Base-by-base conservation (phyloP, 176 grass and related monocot species). In the Aegilops speltoides region DNA sequence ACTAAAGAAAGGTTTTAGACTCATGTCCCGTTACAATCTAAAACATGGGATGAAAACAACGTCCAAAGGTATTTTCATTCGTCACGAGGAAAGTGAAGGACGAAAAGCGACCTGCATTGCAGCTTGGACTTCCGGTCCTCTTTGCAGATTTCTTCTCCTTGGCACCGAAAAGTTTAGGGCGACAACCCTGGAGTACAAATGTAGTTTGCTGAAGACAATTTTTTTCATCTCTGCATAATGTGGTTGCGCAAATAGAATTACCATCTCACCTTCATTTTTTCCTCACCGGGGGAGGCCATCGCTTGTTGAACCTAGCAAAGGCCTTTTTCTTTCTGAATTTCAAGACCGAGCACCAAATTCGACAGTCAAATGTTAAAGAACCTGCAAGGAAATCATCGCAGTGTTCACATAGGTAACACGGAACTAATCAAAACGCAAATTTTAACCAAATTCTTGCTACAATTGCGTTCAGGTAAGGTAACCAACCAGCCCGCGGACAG, bases 121-220 rank as follows among this genome's bases (percentile, higher is more conserved):
- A 72, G 64, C 59, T 79, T 37, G 85, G 85, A 73, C 34, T 68
- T 4, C 92, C 88, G 64, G 67, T 85, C 66, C 52, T 83, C 72
- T 90, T 82, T 50, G 89, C 81, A 78, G 50, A 33, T 92, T 97
- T 92, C 66, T 90, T 97, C 56, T 88, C 91, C 84, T 94, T 97
- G 5, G 82, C 50, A 16, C 71, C 77, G 16, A 92, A 94, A 64
- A 88, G 79, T 81, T 88, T 93, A 10, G 75, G 76, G 64, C 68
- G 41, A 61, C 88, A 96, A 26, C 83, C 66, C 91, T 93, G 68
- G 4, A 76, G 89, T 4, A 25, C 23, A 87, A 46, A 72, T 24
- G 2, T 1, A 57, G 8, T 80, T 56, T 59, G 22, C 20, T 67
- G 4, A 83, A 76, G 24, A 59, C 56, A 19, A 67, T 20, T 36